These are phyloP conservation scores for Aspergillus piperis DNA, from an alignment of 2,329 filamentous ascomycete genomes.

Conservation along the genomic window DNA sequence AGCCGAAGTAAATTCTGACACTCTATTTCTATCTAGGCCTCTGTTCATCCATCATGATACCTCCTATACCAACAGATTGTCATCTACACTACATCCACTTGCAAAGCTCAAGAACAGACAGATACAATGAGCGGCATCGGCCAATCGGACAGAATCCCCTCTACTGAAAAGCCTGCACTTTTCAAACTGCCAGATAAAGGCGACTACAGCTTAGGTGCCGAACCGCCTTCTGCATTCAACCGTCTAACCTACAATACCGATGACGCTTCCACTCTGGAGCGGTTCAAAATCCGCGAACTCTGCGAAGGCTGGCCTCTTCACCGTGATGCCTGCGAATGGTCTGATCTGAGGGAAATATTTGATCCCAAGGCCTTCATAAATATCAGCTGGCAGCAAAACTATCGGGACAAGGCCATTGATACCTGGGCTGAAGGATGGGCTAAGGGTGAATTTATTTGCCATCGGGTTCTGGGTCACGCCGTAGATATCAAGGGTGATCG, in stretches of 20 bases:
- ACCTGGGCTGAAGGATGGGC: constrained; percentile 3
- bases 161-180: background rate
- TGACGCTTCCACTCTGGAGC: background rate
- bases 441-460: constrained; percentile 5
- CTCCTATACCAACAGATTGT: background rate
- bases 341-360: background rate
- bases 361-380: constrained; percentile 2
- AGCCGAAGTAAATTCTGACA: too few species aligned
- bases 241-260: constrained; percentile 1
- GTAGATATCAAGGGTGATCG: constrained; percentile 9
- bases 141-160: background rate
- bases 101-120: background rate
- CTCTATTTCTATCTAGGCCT: too few species aligned
- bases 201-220: background rate
- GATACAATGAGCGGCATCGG: background rate
- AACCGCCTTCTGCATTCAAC: background rate
- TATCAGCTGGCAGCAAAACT: constrained; percentile 10
- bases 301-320: constrained; percentile 9
- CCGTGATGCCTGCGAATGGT: constrained; percentile 12
- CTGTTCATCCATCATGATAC: background rate
- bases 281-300: constrained; percentile 5
- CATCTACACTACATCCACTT: background rate
- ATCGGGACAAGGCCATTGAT: constrained; percentile 6
- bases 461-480: constrained; percentile 4
- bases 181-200: background rate